phyloP scores from a whole-genome alignment of 805 yeast genomes.

The Kazachstania taianensis region DNA sequence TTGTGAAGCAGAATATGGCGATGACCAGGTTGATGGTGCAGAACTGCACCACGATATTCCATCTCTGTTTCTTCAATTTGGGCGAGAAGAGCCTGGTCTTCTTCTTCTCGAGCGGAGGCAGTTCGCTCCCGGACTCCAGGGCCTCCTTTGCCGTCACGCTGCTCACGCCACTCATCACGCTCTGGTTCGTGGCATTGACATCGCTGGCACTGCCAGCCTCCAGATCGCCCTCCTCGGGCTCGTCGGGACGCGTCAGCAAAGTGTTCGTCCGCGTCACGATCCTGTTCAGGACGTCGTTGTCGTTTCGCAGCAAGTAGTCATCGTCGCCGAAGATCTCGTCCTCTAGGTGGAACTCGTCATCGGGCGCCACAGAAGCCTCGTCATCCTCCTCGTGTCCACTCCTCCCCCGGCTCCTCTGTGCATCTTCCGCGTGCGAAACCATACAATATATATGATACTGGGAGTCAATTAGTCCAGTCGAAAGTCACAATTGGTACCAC shows the following conservation, averaged over 20 bases:
- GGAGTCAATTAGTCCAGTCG: no score
- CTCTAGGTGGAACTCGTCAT: no score
- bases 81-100: constrained; percentile 6
- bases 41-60: constrained; percentile 4
- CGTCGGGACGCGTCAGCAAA: no score
- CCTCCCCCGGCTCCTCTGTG: no score
- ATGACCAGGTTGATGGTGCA: constrained; percentile 9
- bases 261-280: neutral
- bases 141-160: neutral
- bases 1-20: constrained; percentile 13
- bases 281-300: neutral
- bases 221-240: neutral
- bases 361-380: no score
- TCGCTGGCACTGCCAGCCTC: neutral
- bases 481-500: no score
- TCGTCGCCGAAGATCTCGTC: constrained; percentile 1
- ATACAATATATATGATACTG: no score
- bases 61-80: constrained; percentile 6
- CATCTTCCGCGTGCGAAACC: no score
- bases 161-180: neutral
- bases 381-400: no score
- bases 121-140: neutral
- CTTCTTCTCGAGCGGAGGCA: neutral
- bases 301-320: constrained; percentile 1
- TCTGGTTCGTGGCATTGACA: neutral